Percentiles rank a stretch among this genome's conserved stretches.
These are phyloP conservation scores for Dysphania ambrosioides DNA, from an alignment of 148 eudicot genomes.

Conservation along the genomic window DNA sequence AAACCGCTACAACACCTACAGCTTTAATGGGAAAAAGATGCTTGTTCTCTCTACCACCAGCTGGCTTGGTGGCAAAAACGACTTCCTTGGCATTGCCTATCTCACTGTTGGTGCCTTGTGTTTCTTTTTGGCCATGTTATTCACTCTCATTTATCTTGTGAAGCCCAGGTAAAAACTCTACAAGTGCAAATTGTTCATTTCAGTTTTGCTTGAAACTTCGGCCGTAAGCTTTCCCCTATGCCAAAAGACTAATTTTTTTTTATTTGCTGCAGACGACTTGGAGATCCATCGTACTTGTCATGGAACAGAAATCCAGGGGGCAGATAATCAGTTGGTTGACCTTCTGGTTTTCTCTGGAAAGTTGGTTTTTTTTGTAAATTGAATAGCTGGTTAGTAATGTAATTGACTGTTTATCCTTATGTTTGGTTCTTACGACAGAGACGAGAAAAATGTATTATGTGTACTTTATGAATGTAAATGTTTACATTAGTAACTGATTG, in stretches of 20 bases:
- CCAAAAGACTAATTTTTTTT: no score
- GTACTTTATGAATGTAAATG: background rate
- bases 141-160: constrained; percentile 73
- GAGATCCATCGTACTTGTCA: constrained; percentile 63
- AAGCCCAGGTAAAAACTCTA: constrained; percentile 66
- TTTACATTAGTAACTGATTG: background rate
- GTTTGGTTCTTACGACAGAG: background rate
- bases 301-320: constrained; percentile 76
- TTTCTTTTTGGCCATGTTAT: constrained; percentile 67
- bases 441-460: constrained; percentile 4
- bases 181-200: background rate
- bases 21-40: constrained; percentile 89
- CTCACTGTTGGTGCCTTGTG: constrained; percentile 89
- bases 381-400: constrained; percentile 5
- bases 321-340: constrained; percentile 30
- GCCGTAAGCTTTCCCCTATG: no score
- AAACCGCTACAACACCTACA: constrained; percentile 80
- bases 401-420: constrained; percentile 9
- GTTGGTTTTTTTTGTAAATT: constrained; percentile 21
- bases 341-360: background rate
- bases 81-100: constrained; percentile 93
- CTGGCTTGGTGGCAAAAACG: constrained; percentile 95
- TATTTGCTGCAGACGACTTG: constrained; percentile 72
- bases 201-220: no score
- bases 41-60: constrained; percentile 93